Base-by-base conservation (phyloP, 805 yeast genomes). In the Isabelozyma rhagii region DNA sequence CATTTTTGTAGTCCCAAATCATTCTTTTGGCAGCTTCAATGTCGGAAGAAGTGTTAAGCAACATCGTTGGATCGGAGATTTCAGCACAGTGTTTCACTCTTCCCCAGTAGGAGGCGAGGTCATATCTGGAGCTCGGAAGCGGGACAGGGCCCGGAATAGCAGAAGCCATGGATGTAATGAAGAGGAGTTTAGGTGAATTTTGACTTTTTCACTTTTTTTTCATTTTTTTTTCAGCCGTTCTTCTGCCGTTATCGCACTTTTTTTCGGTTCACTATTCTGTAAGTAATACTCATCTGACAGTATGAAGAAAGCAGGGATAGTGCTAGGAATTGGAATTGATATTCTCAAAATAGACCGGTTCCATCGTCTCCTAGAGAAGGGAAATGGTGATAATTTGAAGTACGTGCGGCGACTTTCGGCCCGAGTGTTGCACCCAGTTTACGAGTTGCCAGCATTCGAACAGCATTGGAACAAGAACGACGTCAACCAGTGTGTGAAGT, bases 21-120 rank as follows among this genome's bases (percentile, higher is more conserved):
- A 85, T 64, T 38, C 79, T 58, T 59, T 83, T 87, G 31, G 98
- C 88, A 11, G 68, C 58, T 43, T 77, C 80, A 39, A 94, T 78
- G 53, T 87, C 89, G 3, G 66, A 64, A 8, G 82, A 60, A 1
- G 93, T 82, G 58, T 86, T 89, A 46, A 94, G 72, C 44, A 94
- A 75, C 92, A 89, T 92, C 28, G 88, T 64, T 29, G 99, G 99
- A 63, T 92, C 97, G 1, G 96, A 84, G 47, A 94, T 87, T 50
- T 87, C 96, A 13, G 96, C 89, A 69, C 97, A 89, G 67, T 96
- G 99, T 65, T 84, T 83, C 44, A 94, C 97, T 60, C 99, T 82
- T 13, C 99, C 99, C 86, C 87, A 80, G 68, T 94, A 94, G 0
- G 97, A 84, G 50, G 79, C 57, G 28, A 94, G 72, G 66, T 94